Conservation (phyloP, 116 monocot species). For the Phalaenopsis hybrid region DNA sequence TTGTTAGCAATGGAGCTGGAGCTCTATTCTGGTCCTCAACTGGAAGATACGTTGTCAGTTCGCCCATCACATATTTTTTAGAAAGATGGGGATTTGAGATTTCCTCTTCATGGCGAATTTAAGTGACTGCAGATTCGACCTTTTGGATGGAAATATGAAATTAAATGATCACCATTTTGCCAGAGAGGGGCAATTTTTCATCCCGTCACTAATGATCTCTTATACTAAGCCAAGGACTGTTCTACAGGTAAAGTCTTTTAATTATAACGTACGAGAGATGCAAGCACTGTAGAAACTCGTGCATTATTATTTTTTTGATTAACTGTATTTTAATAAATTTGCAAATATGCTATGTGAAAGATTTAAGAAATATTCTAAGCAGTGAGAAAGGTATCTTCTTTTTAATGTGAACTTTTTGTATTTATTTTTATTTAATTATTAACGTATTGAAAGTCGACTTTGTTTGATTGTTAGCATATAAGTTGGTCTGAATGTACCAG, state of each 20-base stretch:
- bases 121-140: background rate
- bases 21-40: background rate
- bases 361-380: background rate
- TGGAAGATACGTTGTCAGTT: background rate
- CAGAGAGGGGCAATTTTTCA: constrained; percentile 13
- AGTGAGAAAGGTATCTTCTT: background rate
- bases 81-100: background rate
- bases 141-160: background rate
- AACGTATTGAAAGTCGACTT: background rate
- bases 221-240: background rate
- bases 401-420: no score
- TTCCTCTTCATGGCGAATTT: no score
- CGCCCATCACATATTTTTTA: background rate
- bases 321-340: background rate
- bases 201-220: background rate
- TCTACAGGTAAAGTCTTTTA: background rate
- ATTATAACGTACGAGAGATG: background rate
- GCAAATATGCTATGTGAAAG: background rate
- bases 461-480: background rate
- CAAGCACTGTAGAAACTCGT: background rate
- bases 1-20: background rate
- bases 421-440: background rate
- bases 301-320: background rate
- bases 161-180: background rate
- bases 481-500: background rate